Evolutionary conservation across 192 early-diverging fungal genomes (phyloP), one percentile per base, ranked within the genome.

Genomic region (Cladochytrium replicatum): DNA sequence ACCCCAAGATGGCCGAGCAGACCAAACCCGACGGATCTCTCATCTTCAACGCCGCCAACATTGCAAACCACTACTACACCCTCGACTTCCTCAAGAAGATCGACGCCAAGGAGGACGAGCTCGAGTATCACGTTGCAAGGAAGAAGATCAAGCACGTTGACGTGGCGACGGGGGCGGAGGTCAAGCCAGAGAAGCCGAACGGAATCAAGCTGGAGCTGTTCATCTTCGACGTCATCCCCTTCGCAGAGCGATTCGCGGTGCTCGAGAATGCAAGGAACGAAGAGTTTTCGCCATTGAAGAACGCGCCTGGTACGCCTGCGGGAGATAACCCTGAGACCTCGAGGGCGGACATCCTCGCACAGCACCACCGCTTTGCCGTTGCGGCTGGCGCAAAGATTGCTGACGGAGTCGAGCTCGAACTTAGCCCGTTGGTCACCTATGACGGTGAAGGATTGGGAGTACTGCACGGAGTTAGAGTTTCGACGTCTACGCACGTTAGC

Each of bases 171-270:
- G 92, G 91, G 34, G 74, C 80, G 50, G 48, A 63, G 24, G 57
- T 86, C 34, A 53, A 63, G 0, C 95, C 95, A 17, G 76, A 68
- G 32, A 79, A 80, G 53, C 80, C 82, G 63, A 97, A 94, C 56
- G 95, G 93, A 39, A 92, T 99, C 80, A 99, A 99, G 71, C 78
- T 99, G 9, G 95, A 99, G 73, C 78, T 91, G 57, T 99, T 99
- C 68, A 93, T 99, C 34, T 99, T 99, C 83, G 95, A 99, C 64
- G 93, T 99, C 7, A 91, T 99, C 66, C 93, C 95, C 22, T 91
- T 82, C 55, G 82, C 85, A 22, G 64, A 93, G 48, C 54, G 69
- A 30, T 75, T 99, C 74, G 89, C 93, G 25, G 91, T 97, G 29
- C 75, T 99, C 37, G 92, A 99, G 61, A 83, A 85, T 30, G 82